phyloP scores from a whole-genome alignment of 1,284 basidiomycete species.

The Malassezia yamatoensis region DNA sequence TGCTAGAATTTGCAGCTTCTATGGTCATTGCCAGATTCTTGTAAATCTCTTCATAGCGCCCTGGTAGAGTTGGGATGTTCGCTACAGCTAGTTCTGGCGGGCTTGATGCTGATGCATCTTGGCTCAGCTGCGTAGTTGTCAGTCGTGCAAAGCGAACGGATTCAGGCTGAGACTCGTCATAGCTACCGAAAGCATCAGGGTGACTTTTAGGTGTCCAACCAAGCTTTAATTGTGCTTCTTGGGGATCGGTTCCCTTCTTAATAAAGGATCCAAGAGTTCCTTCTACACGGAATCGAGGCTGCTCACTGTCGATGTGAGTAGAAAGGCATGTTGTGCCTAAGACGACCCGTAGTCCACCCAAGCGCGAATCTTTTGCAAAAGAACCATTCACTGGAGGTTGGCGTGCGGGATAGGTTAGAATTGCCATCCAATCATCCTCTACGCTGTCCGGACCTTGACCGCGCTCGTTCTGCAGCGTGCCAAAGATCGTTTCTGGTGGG shows the following conservation, averaged over 20 bases:
- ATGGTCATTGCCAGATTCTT: conserved; percentile 35
- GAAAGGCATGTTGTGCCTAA: conserved; percentile 38
- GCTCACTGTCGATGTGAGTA: conserved; percentile 35
- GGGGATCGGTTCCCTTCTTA: conserved; percentile 42
- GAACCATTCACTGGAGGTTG: conserved; percentile 27
- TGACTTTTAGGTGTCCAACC: conserved; percentile 34
- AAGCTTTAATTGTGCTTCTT: conserved; percentile 42
- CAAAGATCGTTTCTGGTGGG: conserved; percentile 32
- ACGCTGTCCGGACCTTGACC: conserved; percentile 27
- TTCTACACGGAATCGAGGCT: conserved; percentile 36
- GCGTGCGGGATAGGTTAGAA: conserved; percentile 29
- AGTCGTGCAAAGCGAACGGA: conserved; percentile 28
- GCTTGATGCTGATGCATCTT: conserved; percentile 22
- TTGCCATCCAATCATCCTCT: conserved; percentile 44
- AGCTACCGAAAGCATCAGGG: conserved; percentile 35
- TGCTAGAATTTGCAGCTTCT: conserved; percentile 20
- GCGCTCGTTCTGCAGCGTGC: conserved; percentile 33
- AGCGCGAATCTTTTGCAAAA: conserved; percentile 26
- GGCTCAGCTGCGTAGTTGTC: conserved; percentile 23
- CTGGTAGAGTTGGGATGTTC: conserved; percentile 39
- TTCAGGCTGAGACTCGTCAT: conserved; percentile 25
- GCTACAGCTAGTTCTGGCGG: conserved; percentile 30
- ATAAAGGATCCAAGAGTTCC: conserved; percentile 37
- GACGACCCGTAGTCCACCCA: conserved; percentile 29
- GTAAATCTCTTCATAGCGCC: conserved; percentile 39